phyloP scores from a whole-genome alignment of 352 stramenopile genomes.

The Phytophthora quininea region DNA sequence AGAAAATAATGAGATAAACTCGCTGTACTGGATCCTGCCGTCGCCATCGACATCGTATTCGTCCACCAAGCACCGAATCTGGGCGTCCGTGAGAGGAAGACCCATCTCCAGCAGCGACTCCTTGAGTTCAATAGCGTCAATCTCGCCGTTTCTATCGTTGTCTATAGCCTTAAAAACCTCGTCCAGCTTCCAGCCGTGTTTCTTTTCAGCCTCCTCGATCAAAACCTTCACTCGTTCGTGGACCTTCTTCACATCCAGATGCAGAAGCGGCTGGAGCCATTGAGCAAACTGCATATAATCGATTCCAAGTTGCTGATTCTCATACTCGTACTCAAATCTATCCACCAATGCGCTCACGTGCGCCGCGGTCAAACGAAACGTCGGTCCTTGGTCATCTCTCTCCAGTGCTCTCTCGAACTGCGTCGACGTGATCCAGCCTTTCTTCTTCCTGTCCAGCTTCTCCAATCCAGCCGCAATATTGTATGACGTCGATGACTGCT shows the following conservation, averaged over 20 bases:
- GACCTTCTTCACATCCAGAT: conserved; percentile 64
- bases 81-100: conserved; percentile 65
- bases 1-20: conserved; percentile 61
- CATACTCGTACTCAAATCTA: conserved; percentile 76
- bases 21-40: conserved; percentile 63
- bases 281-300: conserved; percentile 75
- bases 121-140: conserved; percentile 63
- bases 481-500: conserved; percentile 46
- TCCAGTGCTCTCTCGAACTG: conserved; percentile 37
- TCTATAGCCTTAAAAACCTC: conserved; percentile 73
- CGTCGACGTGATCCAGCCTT: conserved; percentile 55
- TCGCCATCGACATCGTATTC: conserved; percentile 72
- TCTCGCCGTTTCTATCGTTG: conserved; percentile 53
- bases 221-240: conserved; percentile 54
- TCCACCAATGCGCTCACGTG: conserved; percentile 50
- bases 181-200: conserved; percentile 52
- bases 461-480: conserved; percentile 49
- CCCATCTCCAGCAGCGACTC: conserved; percentile 66
- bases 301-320: conserved; percentile 53
- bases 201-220: conserved; percentile 40
- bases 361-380: conserved; percentile 44
- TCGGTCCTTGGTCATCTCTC: conserved; percentile 30
- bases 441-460: conserved; percentile 65
- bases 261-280: conserved; percentile 72
- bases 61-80: conserved; percentile 65